Evolutionary conservation across 1,139 yeast species (phyloP).

Genomic region (Saccharomyces hybrid): DNA sequence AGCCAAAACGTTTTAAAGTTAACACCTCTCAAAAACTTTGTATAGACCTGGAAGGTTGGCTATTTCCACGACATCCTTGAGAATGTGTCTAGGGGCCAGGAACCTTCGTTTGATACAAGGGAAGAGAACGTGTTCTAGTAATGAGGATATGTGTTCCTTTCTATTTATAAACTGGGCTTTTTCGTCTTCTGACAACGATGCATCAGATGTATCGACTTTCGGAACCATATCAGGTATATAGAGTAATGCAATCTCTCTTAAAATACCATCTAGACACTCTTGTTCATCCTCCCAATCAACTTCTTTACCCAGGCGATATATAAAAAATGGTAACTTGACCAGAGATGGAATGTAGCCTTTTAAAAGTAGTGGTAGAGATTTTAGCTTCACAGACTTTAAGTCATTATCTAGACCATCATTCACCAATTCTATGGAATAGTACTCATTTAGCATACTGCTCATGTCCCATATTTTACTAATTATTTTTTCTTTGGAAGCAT

Average conservation of each 20-base stretch:
- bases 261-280: conserved; percentile 56
- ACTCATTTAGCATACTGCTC: conserved; percentile 75
- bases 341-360: conserved; percentile 57
- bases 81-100: conserved; percentile 52
- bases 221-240: conserved; percentile 48
- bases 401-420: conserved; percentile 22
- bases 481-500: conserved; percentile 19
- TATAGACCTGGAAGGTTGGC: conserved; percentile 91
- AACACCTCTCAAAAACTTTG: conserved; percentile 88
- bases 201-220: conserved; percentile 7
- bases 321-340: conserved; percentile 57
- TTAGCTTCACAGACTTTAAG: conserved; percentile 33
- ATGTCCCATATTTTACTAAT: conserved; percentile 37
- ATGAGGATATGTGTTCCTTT: conserved; percentile 28
- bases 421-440: conserved; percentile 51
- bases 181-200: conserved; percentile 20
- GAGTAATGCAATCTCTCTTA: conserved; percentile 62
- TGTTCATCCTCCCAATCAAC: conserved; percentile 63
- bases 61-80: conserved; percentile 61
- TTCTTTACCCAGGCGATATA: conserved; percentile 51
- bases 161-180: conserved; percentile 14
- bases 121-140: conserved; percentile 53
- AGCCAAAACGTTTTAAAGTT: conserved; percentile 1
- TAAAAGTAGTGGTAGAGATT: conserved; percentile 59
- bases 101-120: conserved; percentile 60